Evolutionary conservation across 2,329 filamentous ascomycete species (phyloP).

Genomic region (Calonectria henricotiae): DNA sequence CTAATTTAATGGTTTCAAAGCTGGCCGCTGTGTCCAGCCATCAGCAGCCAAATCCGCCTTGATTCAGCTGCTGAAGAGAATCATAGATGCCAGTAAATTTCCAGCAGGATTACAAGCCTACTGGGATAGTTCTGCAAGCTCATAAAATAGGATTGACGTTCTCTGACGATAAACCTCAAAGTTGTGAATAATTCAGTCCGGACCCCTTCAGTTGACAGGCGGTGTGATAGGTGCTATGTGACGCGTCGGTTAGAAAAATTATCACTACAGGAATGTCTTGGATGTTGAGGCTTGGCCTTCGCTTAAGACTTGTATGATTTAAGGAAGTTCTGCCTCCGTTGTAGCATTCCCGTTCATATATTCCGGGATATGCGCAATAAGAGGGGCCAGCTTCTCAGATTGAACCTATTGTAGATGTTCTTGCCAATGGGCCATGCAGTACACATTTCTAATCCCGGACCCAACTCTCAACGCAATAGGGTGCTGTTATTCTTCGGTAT

Average conservation of each 20-base stretch:
- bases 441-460: too few species aligned
- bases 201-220: neutral
- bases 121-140: neutral
- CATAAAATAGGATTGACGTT: neutral
- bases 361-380: too few species aligned
- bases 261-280: neutral
- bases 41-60: neutral
- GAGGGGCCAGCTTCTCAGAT: too few species aligned
- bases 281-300: neutral
- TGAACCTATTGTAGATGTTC: too few species aligned
- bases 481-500: too few species aligned
- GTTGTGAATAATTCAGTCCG: neutral
- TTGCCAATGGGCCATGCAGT: too few species aligned
- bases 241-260: neutral
- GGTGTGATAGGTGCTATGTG: neutral
- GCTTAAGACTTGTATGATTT: neutral
- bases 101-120: neutral
- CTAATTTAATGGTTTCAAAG: neutral
- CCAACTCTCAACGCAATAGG: too few species aligned
- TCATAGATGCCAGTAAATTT: slow-evolving; percentile 8
- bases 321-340: neutral
- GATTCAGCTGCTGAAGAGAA: neutral
- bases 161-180: neutral
- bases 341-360: too few species aligned
- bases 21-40: neutral